Base-by-base conservation (phyloP, 805 yeast species). In the Hanseniaspora lindneri region DNA sequence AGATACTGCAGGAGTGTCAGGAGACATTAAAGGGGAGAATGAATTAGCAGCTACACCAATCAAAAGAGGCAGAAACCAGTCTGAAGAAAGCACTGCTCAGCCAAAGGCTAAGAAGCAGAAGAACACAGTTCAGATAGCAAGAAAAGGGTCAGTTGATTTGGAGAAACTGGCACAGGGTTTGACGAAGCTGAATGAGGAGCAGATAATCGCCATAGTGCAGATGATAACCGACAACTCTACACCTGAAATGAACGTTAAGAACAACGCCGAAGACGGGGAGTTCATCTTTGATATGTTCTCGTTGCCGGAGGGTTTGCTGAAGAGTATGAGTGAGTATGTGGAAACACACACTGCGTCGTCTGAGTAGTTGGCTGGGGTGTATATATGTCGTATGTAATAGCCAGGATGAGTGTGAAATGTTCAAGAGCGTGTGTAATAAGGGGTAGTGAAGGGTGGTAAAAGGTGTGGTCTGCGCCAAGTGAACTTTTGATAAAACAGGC, bases 221-320 rank as follows among this genome's bases (percentile, higher is more conserved):
- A 88, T 89, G 96, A 92, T 89, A 35, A 87, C 95, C 39, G 97
- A 89, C 64, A 92, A 92, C 67, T 77, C 85, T 61, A 86, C 97
- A 4, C 77, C 85, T 39, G 97, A 89, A 42, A 89, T 89, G 95
- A 87, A 83, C 66, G 82, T 89, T 57, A 88, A 88, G 62, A 89
- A 92, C 64, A 95, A 89, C 59, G 87, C 85, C 44, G 97, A 89
- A 53, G 89, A 85, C 58, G 98, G 98, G 47, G 97, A 92, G 69
- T 89, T 92, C 64, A 86, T 94, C 48, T 85, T 89, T 84, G 98
- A 89, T 67, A 74, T 89, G 56, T 88, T 78, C 65, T 88, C 96
- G 24, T 71, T 89, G 55, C 97, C 97, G 19, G 96, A 89, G 62
- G 77, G 83, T 36, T 70, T 92, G 62, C 74, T 92, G 62, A 86